phyloP scores from a whole-genome alignment of 352 stramenopile species.

The Phytophthora pisi region DNA sequence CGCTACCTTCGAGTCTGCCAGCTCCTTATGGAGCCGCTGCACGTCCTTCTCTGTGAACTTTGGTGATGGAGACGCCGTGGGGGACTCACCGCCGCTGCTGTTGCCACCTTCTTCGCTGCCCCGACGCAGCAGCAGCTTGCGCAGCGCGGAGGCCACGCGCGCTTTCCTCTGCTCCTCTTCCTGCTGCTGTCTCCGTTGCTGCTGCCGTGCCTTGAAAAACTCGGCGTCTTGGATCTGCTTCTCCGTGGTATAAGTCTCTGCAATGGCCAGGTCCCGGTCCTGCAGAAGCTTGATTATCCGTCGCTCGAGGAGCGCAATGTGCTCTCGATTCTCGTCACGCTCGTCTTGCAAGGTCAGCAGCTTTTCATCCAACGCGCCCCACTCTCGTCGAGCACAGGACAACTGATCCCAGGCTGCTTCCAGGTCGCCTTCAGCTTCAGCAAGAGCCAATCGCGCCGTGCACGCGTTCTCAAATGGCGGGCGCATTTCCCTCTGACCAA shows the following conservation, averaged over 20 bases:
- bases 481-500: conserved; percentile 7
- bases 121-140: conserved; percentile 24
- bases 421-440: conserved; percentile 52
- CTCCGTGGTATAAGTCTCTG: conserved; percentile 72
- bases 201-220: conserved; percentile 48
- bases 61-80: conserved; percentile 14
- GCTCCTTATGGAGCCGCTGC: conserved; percentile 63
- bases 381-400: conserved; percentile 55
- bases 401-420: conserved; percentile 54
- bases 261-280: conserved; percentile 72
- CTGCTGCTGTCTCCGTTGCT: conserved; percentile 18
- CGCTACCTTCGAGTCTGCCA: conserved; percentile 69
- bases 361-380: conserved; percentile 47
- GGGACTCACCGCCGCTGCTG: conserved; percentile 15
- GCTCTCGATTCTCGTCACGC: conserved; percentile 45
- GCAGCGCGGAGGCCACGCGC: conserved; percentile 23
- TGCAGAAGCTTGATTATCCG: conserved; percentile 78
- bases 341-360: conserved; percentile 50
- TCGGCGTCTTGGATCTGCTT: conserved; percentile 70
- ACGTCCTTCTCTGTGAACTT: conserved; percentile 59
- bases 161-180: conserved; percentile 23
- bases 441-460: conserved; percentile 39
- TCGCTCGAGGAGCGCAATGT: conserved; percentile 68
- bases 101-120: conserved; percentile 19
- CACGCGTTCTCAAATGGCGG: conserved; percentile 17